Evolutionary conservation across 306 rosid genomes (phyloP).

Genomic region (Psophocarpus tetragonolobus): DNA sequence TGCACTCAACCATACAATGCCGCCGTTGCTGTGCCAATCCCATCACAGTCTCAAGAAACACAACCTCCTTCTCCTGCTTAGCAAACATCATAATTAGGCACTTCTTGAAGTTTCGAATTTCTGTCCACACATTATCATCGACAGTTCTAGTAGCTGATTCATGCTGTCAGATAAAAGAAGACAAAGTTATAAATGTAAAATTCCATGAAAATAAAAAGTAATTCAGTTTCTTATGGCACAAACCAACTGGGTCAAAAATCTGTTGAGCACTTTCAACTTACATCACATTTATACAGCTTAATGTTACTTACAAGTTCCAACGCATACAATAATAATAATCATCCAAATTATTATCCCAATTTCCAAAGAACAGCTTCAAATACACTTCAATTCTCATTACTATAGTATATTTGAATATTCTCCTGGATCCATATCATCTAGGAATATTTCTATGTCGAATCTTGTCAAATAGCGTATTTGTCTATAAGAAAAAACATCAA

Average conservation of each 20-base stretch:
- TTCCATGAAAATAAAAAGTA: not conserved
- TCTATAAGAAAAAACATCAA: not conserved
- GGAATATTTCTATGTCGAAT: not conserved
- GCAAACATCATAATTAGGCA: conserved; percentile 95
- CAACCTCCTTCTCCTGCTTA: conserved; percentile 81
- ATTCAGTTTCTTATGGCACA: not conserved
- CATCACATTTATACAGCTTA: not conserved
- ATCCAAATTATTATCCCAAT: not conserved
- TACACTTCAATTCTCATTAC: conserved; percentile 13
- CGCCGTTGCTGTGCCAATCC: conserved; percentile 78
- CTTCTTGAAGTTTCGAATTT: conserved; percentile 91
- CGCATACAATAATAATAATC: not conserved
- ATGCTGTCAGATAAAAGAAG: conserved; percentile 56
- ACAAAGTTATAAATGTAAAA: not conserved
- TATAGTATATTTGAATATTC: not conserved
- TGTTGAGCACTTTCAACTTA: conserved; percentile 12
- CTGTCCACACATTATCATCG: conserved; percentile 79
- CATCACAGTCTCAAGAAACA: conserved; percentile 91
- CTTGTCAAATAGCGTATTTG: not conserved
- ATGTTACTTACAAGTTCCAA: conserved; percentile 13
- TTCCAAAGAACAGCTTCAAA: not conserved
- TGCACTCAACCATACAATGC: conserved; percentile 83
- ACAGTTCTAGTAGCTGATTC: conserved; percentile 78
- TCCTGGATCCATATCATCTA: not conserved
- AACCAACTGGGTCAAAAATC: conserved; percentile 20